Evolutionary conservation across 106 monocot genomes (phyloP).

Genomic region (Cymbidium sinense): DNA sequence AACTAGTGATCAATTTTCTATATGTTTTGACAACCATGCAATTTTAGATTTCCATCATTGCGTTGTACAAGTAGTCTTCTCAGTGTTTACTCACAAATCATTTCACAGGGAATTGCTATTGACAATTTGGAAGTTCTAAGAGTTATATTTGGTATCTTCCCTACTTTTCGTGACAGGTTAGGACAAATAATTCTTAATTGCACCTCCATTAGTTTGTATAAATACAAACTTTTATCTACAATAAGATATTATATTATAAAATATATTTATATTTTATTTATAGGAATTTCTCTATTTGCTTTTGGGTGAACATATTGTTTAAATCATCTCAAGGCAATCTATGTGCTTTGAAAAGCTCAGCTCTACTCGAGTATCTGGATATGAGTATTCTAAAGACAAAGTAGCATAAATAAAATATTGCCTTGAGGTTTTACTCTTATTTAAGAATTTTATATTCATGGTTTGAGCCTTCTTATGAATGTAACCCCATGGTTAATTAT

Average conservation of each 20-base stretch:
- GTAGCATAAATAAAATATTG: no score
- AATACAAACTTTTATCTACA: not conserved
- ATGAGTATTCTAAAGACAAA: no score
- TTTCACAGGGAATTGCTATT: constrained; percentile 47
- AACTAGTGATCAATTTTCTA: not conserved
- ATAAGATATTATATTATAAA: not conserved
- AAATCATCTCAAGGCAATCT: no score
- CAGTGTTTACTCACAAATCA: not conserved
- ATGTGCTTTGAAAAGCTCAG: no score
- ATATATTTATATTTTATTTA: not conserved
- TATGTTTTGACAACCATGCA: no score
- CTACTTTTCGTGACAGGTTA: constrained; percentile 85
- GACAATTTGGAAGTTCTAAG: constrained; percentile 75
- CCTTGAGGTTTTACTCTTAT: no score
- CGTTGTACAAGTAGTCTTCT: no score
- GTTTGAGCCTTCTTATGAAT: no score
- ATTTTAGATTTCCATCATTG: no score
- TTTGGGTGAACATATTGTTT: not conserved
- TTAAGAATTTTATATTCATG: no score
- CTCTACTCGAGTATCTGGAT: no score
- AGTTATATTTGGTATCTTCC: constrained; percentile 90
- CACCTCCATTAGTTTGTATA: not conserved
- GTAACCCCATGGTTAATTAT: no score
- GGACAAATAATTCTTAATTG: not conserved
- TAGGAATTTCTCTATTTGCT: not conserved